Base-by-base conservation (phyloP, 148 eudicot species). In the Diospyros lotus region DNA sequence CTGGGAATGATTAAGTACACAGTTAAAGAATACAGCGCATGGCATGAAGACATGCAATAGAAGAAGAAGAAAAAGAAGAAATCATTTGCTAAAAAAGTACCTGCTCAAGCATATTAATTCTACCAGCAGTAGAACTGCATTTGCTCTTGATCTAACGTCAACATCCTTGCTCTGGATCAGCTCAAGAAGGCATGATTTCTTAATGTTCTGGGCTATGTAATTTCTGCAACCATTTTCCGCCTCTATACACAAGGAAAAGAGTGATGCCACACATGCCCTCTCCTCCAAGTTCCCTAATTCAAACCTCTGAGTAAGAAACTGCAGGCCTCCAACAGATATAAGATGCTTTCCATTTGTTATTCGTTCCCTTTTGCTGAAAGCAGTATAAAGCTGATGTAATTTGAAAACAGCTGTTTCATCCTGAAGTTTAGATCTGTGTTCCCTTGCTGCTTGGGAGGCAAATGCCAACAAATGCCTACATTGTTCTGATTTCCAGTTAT, bases 101-200 rank as follows among this genome's bases (percentile, higher is more conserved):
- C 90, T 87, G 77, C 82, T 80, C 44, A 82, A 64, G 79, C 86
- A 87, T 78, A 87, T 72, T 44, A 87, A 64, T 67, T 87, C 86
- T 58, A 71, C 63, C 45, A 82, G 73, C 75, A 84, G 77, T 65
- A 77, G 76, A 54, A 87, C 79, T 15, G 84, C 82, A 54, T 64
- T 82, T 65, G 69, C 69, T 71, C 76, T 87, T 42, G 80, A 73
- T 69, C 78, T 68, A 40, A 71, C 42, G 64, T 80, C 72, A 40
- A 71, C 42, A 60, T 80, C 72, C 64, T 82, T 80, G 75, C 76
- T 45, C 62, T 77, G 87, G 15, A 87, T 83, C 53, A 84, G 64
- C 62, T 84, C 84, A 71, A 87, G 73, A 72, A 87, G 66, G 73
- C 79, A 66, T 28, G 65, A 62, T 66, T 66, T 78, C 28, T 74